Percentiles rank a stretch among this genome's conserved stretches.
Conservation (phyloP, 129 eudicot species). For the Saussurea involucrata region DNA sequence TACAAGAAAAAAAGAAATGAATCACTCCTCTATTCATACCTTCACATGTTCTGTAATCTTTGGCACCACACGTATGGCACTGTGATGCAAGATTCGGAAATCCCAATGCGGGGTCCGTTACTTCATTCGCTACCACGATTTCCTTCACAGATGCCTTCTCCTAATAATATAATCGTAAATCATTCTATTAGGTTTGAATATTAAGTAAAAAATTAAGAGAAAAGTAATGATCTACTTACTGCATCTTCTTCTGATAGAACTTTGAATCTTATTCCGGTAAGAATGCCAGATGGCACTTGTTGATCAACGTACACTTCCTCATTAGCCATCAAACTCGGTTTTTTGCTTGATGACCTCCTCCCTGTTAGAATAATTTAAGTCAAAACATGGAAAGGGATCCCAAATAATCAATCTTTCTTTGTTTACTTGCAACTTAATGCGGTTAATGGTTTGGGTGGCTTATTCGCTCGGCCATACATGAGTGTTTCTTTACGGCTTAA, state of each 20-base stretch:
- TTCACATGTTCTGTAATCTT: constrained; percentile 60
- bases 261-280: constrained; percentile 55
- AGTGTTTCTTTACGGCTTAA: too few species aligned
- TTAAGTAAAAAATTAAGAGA: neutral
- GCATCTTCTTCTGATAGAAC: constrained; percentile 71
- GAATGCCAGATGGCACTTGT: constrained; percentile 49
- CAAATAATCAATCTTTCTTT: too few species aligned
- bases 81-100: constrained; percentile 65
- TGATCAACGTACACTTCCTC: constrained; percentile 35
- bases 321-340: constrained; percentile 48
- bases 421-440: too few species aligned
- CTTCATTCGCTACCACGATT: constrained; percentile 53
- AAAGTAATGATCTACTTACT: constrained; percentile 39
- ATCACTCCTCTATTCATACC: constrained; percentile 33
- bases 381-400: neutral
- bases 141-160: constrained; percentile 53
- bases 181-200: neutral
- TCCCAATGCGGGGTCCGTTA: constrained; percentile 77
- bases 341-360: neutral
- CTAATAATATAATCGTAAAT: constrained; percentile 31
- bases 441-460: too few species aligned
- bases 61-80: constrained; percentile 84
- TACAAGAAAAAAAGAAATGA: neutral
- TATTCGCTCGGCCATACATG: too few species aligned
- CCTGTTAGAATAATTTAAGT: constrained; percentile 4